Base-by-base conservation (phyloP, 2,329 filamentous ascomycete species). In the Fusarium luffae region DNA sequence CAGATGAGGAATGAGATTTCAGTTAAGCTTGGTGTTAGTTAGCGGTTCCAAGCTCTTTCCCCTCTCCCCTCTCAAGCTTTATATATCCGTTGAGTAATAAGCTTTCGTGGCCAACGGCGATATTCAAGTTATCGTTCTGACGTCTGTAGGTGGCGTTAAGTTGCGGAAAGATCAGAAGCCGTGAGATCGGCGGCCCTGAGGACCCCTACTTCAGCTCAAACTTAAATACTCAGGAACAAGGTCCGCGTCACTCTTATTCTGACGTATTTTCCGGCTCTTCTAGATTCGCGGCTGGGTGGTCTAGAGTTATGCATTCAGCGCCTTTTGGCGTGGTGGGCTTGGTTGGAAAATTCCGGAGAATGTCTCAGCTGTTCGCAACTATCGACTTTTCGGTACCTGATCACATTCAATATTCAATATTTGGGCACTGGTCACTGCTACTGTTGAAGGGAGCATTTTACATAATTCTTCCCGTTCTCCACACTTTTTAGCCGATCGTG, bases 221-320 rank as follows among this genome's bases (percentile, higher is more conserved):
- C 42, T 50, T 66, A 55, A 66, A 59, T 66, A 50, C 13, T n/a
- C 48, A 66, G 62, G 63, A 57, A 63, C 62, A 55, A 32, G 37
- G 2, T 7, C 12, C 18, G 19, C 18, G 11, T 18, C 23, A 21
- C 12, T 40, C 21, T 14, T 5, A 23, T n/a, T 2, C 7, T 18
- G 30, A 16, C 25, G 14, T 43, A 7, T 19, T 21, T 25, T 34
- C 2, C 4, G 7, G 5, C 4, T 11, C 13, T 23, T 37, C 3
- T 13, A 13, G 34, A 34, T 23, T 37, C 19, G 27, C 16, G 23
- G 40, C 23, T 11, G 14, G 12, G n/a, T 11, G 11, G n/a, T 14
- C 19, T 23, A 13, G 8, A 43, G 34, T 63, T 63, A 57, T 48
- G 59, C 49, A 27, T 13, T 25, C 62, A 18, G 12, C 16, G 12